phyloP scores from a whole-genome alignment of 192 early-diverging fungal species.

The Coemansia sp. region DNA sequence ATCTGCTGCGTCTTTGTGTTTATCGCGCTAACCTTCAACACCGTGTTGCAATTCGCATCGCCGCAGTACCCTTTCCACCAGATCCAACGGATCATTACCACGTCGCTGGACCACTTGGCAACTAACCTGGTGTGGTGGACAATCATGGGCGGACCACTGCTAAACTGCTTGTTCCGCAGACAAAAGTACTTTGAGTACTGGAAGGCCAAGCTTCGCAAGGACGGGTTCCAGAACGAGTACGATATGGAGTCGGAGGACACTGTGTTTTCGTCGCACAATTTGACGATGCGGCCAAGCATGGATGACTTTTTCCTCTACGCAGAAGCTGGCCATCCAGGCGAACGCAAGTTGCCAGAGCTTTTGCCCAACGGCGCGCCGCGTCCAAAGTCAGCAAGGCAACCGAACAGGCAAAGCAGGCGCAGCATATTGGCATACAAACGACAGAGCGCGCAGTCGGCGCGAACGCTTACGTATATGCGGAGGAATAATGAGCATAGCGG shows the following conservation, averaged over 20 bases:
- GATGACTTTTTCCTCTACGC: conserved; percentile 23
- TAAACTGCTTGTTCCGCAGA: conserved; percentile 33
- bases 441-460: conserved; percentile 12
- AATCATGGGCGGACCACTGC: conserved; percentile 44
- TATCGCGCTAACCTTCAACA: conserved; percentile 36
- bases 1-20: conserved; percentile 41
- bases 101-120: conserved; percentile 40
- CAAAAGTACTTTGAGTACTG: conserved; percentile 34
- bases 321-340: neutral
- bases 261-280: neutral
- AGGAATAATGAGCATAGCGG: neutral
- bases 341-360: conserved; percentile 3
- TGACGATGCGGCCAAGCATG: conserved; percentile 6
- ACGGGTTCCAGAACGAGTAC: conserved; percentile 49
- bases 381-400: conserved; percentile 14
- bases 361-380: conserved; percentile 36
- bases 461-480: neutral
- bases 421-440: neutral
- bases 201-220: conserved; percentile 30
- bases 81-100: conserved; percentile 30
- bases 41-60: conserved; percentile 18
- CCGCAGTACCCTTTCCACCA: conserved; percentile 46
- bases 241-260: conserved; percentile 20
- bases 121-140: conserved; percentile 53
- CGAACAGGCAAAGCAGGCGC: neutral